These are phyloP conservation scores for Ogataea siamensis DNA, from an alignment of 805 yeast genomes.

Conservation along the genomic window DNA sequence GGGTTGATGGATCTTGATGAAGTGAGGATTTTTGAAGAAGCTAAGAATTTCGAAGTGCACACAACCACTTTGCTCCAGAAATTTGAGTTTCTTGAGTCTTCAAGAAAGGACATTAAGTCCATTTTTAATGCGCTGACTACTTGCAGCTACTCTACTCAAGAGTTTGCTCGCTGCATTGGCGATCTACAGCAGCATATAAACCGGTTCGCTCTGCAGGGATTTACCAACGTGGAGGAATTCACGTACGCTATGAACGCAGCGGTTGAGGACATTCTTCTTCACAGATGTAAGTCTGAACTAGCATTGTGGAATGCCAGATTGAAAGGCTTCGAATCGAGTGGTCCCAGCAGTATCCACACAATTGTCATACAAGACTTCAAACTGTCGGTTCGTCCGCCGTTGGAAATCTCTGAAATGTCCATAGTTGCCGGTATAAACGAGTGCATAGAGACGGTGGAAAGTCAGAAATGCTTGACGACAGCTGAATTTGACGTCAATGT, in stretches of 20 bases:
- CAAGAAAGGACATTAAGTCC: constrained; percentile 28
- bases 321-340: constrained; percentile 32
- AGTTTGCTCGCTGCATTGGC: constrained; percentile 23
- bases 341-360: constrained; percentile 39
- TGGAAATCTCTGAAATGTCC: constrained; percentile 36
- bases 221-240: constrained; percentile 33
- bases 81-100: constrained; percentile 28
- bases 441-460: constrained; percentile 20
- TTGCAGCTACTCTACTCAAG: constrained; percentile 26
- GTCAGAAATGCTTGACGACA: constrained; percentile 28
- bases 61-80: constrained; percentile 34
- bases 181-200: constrained; percentile 38
- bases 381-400: constrained; percentile 40
- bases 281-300: constrained; percentile 27
- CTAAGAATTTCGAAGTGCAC: constrained; percentile 32
- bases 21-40: constrained; percentile 32
- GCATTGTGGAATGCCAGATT: constrained; percentile 12
- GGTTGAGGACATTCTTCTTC: constrained; percentile 29
- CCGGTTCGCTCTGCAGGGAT: constrained; percentile 37
- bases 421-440: constrained; percentile 31
- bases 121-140: constrained; percentile 25
- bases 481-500: constrained; percentile 24
- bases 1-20: constrained; percentile 26
- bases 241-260: constrained; percentile 35
- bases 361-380: constrained; percentile 38